Evolutionary conservation across 2,329 filamentous ascomycete species (phyloP).

Genomic region (Onygenales sp.): DNA sequence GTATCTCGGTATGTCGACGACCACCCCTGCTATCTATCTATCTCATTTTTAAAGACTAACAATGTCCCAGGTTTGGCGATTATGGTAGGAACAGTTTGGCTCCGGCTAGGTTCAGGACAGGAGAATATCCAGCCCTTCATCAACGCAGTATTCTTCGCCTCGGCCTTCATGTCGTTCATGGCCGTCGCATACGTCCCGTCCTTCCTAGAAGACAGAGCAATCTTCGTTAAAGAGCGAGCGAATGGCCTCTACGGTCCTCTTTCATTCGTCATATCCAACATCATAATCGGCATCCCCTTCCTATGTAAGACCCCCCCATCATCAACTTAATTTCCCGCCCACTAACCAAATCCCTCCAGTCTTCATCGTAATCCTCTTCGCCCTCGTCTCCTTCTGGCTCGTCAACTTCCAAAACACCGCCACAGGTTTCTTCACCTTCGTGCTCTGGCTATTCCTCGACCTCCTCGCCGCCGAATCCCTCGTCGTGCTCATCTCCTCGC

Average conservation of each 20-base stretch:
- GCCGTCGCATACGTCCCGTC: slow-evolving; percentile 76
- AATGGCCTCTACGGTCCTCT: slow-evolving; percentile 73
- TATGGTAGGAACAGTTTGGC: slow-evolving; percentile 83
- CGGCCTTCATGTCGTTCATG: slow-evolving; percentile 72
- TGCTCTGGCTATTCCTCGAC: slow-evolving; percentile 79
- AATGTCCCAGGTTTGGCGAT: slow-evolving; percentile 53
- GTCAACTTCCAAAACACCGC: slow-evolving; percentile 61
- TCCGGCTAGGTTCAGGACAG: slow-evolving; percentile 60
- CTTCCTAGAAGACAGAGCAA: slow-evolving; percentile 67
- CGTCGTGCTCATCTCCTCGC: slow-evolving; percentile 62
- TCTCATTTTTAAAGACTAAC: slow-evolving; percentile 1
- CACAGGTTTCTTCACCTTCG: slow-evolving; percentile 62
- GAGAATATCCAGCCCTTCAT: slow-evolving; percentile 69
- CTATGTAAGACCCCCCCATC: slow-evolving; percentile 42
- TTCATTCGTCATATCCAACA: slow-evolving; percentile 67
- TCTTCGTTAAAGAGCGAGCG: slow-evolving; percentile 65
- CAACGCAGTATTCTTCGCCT: slow-evolving; percentile 72
- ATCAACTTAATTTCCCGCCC: too few species aligned
- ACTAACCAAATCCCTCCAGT: slow-evolving; percentile 31
- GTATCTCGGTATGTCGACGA: slow-evolving; percentile 52
- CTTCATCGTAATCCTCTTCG: slow-evolving; percentile 66
- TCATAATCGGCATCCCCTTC: slow-evolving; percentile 71
- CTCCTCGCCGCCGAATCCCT: slow-evolving; percentile 73
- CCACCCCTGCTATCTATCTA: not conserved
- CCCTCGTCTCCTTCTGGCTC: slow-evolving; percentile 68